Base-by-base conservation (phyloP, 345 rosid species). In the Arabidopsis suecica region DNA sequence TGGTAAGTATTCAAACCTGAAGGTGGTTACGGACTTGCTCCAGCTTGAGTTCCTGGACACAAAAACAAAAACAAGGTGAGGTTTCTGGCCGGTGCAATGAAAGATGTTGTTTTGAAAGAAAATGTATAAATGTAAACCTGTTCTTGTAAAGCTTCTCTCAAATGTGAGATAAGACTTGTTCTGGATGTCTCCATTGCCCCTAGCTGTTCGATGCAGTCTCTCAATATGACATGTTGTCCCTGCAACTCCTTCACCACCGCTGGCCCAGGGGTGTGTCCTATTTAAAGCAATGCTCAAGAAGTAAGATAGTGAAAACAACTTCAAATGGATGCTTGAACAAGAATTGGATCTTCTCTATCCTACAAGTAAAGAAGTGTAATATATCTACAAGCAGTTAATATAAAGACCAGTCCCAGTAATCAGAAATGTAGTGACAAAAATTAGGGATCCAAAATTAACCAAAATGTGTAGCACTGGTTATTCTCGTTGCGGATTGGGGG, bases 61-160 rank as follows among this genome's bases (percentile, higher is more conserved):
- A 68, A 74, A 38, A 45, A 54, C 20, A 13, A 8, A 28, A 28
- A 28, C 20, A 51, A 16, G 8, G 74, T 66, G 60, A 74, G 64
- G 12, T 50, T 56, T 75, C 74, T 70, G 69, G 78, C 69, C 66
- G 38, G 60, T 25, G 69, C 38, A 53, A 65, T 12, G 9, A 58
- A 65, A 56, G 36, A 62, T 20, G 58, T 61, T 60, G 3, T 33
- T 41, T 11, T 11, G 61, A n/a, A 61, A 22, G 36, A 25, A 71
- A 58, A 49, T 34, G 44, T 74, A 60, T 30, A 69, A 51, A 66
- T 33, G 61, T 65, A 13, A 77, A 94, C 98, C 97, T 94, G 93
- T 77, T 91, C 98, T 59, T 87, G 94, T 63, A 95, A 85, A 75
- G 91, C 93, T 54, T 93, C 97, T 78, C 85, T 89, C 70, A 95